phyloP scores from a whole-genome alignment of 164 flowering plant genomes.

The Tetracentron sinense region DNA sequence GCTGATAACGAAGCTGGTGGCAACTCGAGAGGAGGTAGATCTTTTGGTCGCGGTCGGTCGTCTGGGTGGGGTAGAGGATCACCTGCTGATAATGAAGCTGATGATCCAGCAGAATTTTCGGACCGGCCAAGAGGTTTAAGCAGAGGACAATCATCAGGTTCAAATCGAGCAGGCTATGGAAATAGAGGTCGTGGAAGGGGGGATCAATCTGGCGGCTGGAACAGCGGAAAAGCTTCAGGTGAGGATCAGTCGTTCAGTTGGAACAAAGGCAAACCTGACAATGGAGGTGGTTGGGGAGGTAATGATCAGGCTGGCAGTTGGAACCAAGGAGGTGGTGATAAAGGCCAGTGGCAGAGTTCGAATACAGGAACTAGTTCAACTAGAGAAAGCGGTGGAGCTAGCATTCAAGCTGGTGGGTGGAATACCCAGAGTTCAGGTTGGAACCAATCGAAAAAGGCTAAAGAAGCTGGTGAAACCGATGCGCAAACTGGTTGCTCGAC shows the following conservation, averaged over 20 bases:
- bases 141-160: slow-evolving; percentile 12
- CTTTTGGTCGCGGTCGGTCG: slow-evolving; percentile 6
- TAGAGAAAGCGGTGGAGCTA: background rate
- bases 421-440: slow-evolving; percentile 3
- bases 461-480: background rate
- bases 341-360: background rate
- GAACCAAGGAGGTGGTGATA: slow-evolving; percentile 5
- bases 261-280: slow-evolving; percentile 7
- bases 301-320: slow-evolving; percentile 7
- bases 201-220: slow-evolving; percentile 29
- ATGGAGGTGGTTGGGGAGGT: slow-evolving; percentile 2
- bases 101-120: slow-evolving; percentile 7
- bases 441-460: background rate
- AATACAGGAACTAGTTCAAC: slow-evolving; percentile 5
- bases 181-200: slow-evolving; percentile 35
- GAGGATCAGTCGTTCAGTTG: slow-evolving; percentile 19
- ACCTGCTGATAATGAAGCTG: slow-evolving; percentile 1
- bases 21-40: slow-evolving; percentile 11
- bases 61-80: slow-evolving; percentile 18
- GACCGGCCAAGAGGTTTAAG: slow-evolving; percentile 7
- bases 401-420: slow-evolving; percentile 2
- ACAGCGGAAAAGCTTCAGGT: slow-evolving; percentile 16
- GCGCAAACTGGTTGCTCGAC: slow-evolving; percentile 3
- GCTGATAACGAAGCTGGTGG: slow-evolving; percentile 5
- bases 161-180: slow-evolving; percentile 33